Base-by-base conservation (phyloP, 2,329 filamentous ascomycete species). In the Curvularia verruculosa region DNA sequence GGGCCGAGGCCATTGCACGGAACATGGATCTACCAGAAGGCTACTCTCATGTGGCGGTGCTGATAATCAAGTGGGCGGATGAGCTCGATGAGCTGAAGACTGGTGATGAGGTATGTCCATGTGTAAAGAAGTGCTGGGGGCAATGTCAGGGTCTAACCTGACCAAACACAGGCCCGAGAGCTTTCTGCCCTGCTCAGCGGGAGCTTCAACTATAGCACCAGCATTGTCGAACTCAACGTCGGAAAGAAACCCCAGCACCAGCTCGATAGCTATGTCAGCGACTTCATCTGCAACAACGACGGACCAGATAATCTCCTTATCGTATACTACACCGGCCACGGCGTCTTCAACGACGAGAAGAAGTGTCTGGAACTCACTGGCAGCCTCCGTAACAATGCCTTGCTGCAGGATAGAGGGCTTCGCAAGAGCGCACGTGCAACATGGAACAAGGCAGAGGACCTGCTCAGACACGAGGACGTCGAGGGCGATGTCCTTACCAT, bases 271-370 rank as follows among this genome's bases (percentile, higher is more conserved):
- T 58, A 68, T n/a, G 43, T 78, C 40, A 63, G 53, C 44, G 43
- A 52, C 0, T 77, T 78, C 51, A 58, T 74, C 9, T 54, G 61
- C 5, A 61, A 68, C 19, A 52, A 75, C 34, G 66, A 75, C 34
- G 72, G 71, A 3, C 66, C 68, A 1, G 63, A 72, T 45, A 75
- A 68, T 39, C 61, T 75, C 4, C 58, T 77, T 28, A 75, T 77
- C 29, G 63, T 78, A 19, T 79, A 78, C 62, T 79, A 78, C 50
- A 78, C 72, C 2, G 77, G 77, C 0, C 75, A 78, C 54, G 74
- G 75, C 13, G 53, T 65, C 0, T 76, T 63, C 39, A 36, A 54
- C 1, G 65, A 72, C 1, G 51, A 64, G 7, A 56, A 54, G 9
- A 63, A 71, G 24, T 59, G 57, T 18, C 53, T 76, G 3, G 63